Percentiles rank a stretch among this genome's conserved stretches.
phyloP scores from a whole-genome alignment of 768 basidiomycete genomes.

The Xerocomellus amylosporus region DNA sequence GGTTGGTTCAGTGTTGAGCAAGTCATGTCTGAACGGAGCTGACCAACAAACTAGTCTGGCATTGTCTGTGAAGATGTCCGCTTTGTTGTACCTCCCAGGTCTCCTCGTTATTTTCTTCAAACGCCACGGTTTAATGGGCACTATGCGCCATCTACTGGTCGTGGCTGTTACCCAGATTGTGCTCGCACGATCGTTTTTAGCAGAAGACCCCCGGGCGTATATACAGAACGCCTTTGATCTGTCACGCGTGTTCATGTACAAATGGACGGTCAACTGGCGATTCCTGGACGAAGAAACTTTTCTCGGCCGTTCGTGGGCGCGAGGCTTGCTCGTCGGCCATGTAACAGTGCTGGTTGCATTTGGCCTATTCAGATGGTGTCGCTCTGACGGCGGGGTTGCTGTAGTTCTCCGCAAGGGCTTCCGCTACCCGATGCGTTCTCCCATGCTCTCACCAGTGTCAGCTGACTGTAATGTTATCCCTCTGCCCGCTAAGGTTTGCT shows the following conservation, averaged over 20 bases:
- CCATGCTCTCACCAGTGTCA: constrained; percentile 45
- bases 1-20: constrained; percentile 45
- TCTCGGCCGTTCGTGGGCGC: constrained; percentile 59
- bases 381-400: constrained; percentile 63
- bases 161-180: constrained; percentile 47
- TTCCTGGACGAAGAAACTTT: constrained; percentile 79
- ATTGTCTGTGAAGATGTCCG: constrained; percentile 93
- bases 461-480: constrained; percentile 56
- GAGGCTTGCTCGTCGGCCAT: constrained; percentile 65
- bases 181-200: constrained; percentile 70
- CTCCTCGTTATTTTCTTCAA: constrained; percentile 81
- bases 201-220: constrained; percentile 60
- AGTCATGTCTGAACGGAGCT: not conserved
- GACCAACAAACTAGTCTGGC: constrained; percentile 38
- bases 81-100: constrained; percentile 86
- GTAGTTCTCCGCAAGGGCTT: constrained; percentile 55
- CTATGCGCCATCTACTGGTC: constrained; percentile 46
- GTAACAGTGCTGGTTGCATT: constrained; percentile 56
- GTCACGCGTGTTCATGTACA: constrained; percentile 83
- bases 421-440: constrained; percentile 47
- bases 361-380: constrained; percentile 75
- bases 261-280: constrained; percentile 99
- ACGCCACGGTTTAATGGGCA: constrained; percentile 55
- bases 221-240: constrained; percentile 80
- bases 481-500: not conserved